Evolutionary conservation across 257 asterid species (phyloP).

Genomic region (Primulina eburnea): DNA sequence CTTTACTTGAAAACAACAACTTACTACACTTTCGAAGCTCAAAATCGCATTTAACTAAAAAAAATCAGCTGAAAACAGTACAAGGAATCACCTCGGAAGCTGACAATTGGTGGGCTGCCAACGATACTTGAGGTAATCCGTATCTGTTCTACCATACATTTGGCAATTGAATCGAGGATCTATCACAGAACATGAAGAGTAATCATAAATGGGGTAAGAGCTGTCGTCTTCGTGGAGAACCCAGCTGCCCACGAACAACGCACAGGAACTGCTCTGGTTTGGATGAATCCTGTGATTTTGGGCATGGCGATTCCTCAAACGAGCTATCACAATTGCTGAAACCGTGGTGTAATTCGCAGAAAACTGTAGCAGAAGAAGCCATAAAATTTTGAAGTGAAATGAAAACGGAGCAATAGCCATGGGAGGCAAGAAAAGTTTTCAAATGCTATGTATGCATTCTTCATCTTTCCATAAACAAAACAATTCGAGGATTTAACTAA

Average conservation of each 20-base stretch:
- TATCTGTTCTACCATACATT: constrained; percentile 78
- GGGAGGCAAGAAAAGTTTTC: not conserved
- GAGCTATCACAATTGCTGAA: constrained; percentile 46
- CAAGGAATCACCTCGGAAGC: constrained; percentile 55
- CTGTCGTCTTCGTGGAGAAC: constrained; percentile 45
- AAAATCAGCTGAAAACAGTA: not conserved
- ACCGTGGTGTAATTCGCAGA: constrained; percentile 14
- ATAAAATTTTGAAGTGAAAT: constrained; percentile 29
- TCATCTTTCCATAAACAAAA: no score
- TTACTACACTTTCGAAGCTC: not conserved
- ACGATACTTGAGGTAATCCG: constrained; percentile 76
- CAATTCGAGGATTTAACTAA: no score
- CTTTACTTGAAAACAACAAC: no score
- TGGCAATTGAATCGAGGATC: constrained; percentile 82
- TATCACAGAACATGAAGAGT: constrained; percentile 53
- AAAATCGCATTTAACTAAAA: not conserved
- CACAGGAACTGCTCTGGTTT: constrained; percentile 48
- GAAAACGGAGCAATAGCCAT: constrained; percentile 42
- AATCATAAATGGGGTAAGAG: constrained; percentile 59
- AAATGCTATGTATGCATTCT: no score
- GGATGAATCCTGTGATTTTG: constrained; percentile 41
- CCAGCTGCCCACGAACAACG: constrained; percentile 78
- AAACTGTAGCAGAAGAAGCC: constrained; percentile 27
- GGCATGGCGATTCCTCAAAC: constrained; percentile 39
- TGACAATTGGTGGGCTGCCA: constrained; percentile 89